Conservation (phyloP, 169 alveolate genomes). For the Amoebophrya sp. region DNA sequence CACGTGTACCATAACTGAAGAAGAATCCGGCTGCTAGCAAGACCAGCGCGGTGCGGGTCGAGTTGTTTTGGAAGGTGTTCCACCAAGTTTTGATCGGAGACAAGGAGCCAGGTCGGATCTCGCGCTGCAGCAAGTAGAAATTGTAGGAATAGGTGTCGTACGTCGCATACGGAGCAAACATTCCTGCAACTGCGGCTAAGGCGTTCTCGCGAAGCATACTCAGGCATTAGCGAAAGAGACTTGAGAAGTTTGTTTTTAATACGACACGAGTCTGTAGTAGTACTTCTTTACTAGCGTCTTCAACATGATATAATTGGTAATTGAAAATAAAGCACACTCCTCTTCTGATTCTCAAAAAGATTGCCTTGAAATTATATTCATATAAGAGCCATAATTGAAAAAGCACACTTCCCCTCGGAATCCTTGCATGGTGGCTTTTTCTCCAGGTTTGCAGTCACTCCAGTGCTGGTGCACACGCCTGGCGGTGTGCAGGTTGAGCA, state of each 20-base stretch:
- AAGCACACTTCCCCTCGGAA: background rate
- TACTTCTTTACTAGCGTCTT: too few species aligned
- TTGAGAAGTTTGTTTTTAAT: too few species aligned
- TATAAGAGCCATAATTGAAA: too few species aligned
- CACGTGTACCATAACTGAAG: too few species aligned
- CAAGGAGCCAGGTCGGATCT: background rate
- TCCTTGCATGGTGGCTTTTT: background rate
- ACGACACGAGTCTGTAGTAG: too few species aligned
- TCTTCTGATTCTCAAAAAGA: too few species aligned
- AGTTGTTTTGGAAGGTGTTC: background rate
- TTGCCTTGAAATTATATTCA: too few species aligned
- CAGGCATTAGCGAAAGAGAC: too few species aligned
- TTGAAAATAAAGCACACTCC: too few species aligned
- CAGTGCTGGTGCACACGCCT: background rate
- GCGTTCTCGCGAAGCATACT: background rate
- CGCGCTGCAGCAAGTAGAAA: background rate
- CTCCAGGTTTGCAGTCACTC: background rate
- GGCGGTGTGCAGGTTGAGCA: slow-evolving; percentile 1
- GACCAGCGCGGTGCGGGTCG: background rate
- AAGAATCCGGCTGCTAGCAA: background rate
- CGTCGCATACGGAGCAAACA: background rate
- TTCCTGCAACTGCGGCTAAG: background rate
- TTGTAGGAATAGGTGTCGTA: background rate
- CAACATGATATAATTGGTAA: too few species aligned
- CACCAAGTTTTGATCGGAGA: background rate